Evolutionary conservation across 1,284 basidiomycete species (phyloP).

Genomic region (Ganoderma sinense): DNA sequence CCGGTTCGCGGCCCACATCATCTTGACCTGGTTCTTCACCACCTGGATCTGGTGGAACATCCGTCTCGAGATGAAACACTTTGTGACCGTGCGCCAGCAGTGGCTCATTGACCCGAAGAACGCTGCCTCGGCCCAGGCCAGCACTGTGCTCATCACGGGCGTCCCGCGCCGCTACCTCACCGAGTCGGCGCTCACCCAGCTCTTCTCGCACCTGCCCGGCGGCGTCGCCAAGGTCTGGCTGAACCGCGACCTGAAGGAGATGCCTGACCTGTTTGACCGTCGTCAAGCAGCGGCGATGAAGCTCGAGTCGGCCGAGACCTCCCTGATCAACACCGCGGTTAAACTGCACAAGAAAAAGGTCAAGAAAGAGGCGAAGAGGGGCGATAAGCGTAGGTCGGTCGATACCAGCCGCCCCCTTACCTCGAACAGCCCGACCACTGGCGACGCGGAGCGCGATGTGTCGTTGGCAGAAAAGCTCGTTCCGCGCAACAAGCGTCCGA

Average conservation of each 20-base stretch:
- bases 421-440: slow-evolving; percentile 39
- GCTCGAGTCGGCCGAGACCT: slow-evolving; percentile 87
- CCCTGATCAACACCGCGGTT: slow-evolving; percentile 76
- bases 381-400: slow-evolving; percentile 39
- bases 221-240: slow-evolving; percentile 93
- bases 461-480: slow-evolving; percentile 64
- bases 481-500: slow-evolving; percentile 77
- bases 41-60: slow-evolving; percentile 88
- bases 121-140: slow-evolving; percentile 79
- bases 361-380: slow-evolving; percentile 45
- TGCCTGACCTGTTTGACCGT: slow-evolving; percentile 86
- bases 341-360: slow-evolving; percentile 66
- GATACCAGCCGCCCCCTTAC: slow-evolving; percentile 50
- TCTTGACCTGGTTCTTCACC: slow-evolving; percentile 80
- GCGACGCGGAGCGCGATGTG: slow-evolving; percentile 56
- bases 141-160: slow-evolving; percentile 89
- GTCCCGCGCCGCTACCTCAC: slow-evolving; percentile 84
- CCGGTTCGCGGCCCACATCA: slow-evolving; percentile 81
- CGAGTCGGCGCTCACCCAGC: slow-evolving; percentile 66
- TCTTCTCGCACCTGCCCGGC: slow-evolving; percentile 84
- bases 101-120: slow-evolving; percentile 84
- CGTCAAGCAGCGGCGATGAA: slow-evolving; percentile 78
- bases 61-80: slow-evolving; percentile 82
- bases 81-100: slow-evolving; percentile 83
- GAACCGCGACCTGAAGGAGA: slow-evolving; percentile 83